Evolutionary conservation across 176 grass and related monocot genomes (phyloP).

Genomic region (Phyllostachys edulis): DNA sequence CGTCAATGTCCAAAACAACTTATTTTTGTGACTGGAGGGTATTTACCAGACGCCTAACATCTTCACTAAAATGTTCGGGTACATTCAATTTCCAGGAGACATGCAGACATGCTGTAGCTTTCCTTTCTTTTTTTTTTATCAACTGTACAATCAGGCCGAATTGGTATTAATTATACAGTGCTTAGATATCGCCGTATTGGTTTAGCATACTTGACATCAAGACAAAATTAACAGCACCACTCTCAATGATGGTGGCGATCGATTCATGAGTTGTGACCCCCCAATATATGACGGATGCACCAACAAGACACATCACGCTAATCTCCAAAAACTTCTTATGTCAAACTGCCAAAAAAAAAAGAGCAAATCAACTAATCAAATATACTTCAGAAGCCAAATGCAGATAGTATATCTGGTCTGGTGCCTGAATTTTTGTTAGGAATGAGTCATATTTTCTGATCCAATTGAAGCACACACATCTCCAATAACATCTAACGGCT

Average conservation of each 20-base stretch:
- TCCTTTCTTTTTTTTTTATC: not conserved
- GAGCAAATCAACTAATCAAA: too few relatives aligned
- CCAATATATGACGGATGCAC: not conserved
- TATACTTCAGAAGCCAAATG: too few relatives aligned
- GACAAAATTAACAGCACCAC: conserved; percentile 26
- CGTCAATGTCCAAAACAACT: too few relatives aligned
- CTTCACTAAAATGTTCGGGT: not conserved
- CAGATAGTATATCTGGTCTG: too few relatives aligned
- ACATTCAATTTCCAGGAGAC: not conserved
- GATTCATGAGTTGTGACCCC: not conserved
- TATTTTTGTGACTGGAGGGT: too few relatives aligned
- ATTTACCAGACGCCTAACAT: conserved; percentile 19
- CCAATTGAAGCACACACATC: not conserved
- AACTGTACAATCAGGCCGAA: not conserved
- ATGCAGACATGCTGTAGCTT: not conserved
- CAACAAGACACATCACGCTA: not conserved
- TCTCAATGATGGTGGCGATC: conserved; percentile 1
- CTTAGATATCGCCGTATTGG: conserved; percentile 21
- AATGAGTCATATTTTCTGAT: not conserved
- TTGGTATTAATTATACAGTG: not conserved
- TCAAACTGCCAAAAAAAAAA: not conserved
- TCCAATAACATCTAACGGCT: not conserved
- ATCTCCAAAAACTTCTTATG: not conserved
- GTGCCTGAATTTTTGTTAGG: not conserved
- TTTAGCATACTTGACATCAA: conserved; percentile 16